Evolutionary conservation across 192 early-diverging fungal genomes (phyloP).

Genomic region (Coemansia interrupta): DNA sequence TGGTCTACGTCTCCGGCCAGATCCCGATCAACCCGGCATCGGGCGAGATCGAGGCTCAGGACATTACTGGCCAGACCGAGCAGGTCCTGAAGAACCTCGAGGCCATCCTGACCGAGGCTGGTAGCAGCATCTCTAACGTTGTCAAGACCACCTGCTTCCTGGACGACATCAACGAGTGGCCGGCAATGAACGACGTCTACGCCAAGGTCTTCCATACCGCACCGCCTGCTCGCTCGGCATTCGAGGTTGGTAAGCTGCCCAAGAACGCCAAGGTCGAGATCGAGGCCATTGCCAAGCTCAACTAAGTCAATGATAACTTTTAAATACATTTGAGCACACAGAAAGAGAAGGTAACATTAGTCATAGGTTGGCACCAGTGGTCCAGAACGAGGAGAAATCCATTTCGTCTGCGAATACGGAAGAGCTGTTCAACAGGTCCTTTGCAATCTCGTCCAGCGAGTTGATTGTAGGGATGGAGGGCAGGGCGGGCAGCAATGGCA

Average conservation of each 20-base stretch:
- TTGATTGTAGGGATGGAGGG: conserved; percentile 1
- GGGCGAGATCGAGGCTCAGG: conserved; percentile 68
- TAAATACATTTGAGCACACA: conserved; percentile 1
- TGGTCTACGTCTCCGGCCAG: conserved; percentile 80
- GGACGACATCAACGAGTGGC: conserved; percentile 89
- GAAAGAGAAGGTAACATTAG: conserved; percentile 1
- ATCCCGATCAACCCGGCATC: conserved; percentile 71
- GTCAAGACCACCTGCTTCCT: conserved; percentile 97
- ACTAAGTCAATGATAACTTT: conserved; percentile 11
- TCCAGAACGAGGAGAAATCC: conserved; percentile 31
- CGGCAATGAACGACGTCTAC: conserved; percentile 86
- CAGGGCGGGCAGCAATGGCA: neutral
- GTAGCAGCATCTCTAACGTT: conserved; percentile 76
- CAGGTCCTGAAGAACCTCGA: conserved; percentile 80
- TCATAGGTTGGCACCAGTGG: conserved; percentile 2
- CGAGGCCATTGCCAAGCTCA: conserved; percentile 79
- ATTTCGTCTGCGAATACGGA: conserved; percentile 18
- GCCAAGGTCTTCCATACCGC: conserved; percentile 64
- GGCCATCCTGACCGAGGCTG: conserved; percentile 77
- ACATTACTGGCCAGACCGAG: conserved; percentile 69
- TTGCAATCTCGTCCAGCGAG: conserved; percentile 39
- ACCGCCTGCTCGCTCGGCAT: conserved; percentile 70
- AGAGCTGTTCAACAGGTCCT: conserved; percentile 23
- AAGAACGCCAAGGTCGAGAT: conserved; percentile 90
- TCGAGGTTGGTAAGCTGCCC: conserved; percentile 90